Base-by-base conservation (phyloP, 164 flowering plant species). In the Nymphaea colorata region DNA sequence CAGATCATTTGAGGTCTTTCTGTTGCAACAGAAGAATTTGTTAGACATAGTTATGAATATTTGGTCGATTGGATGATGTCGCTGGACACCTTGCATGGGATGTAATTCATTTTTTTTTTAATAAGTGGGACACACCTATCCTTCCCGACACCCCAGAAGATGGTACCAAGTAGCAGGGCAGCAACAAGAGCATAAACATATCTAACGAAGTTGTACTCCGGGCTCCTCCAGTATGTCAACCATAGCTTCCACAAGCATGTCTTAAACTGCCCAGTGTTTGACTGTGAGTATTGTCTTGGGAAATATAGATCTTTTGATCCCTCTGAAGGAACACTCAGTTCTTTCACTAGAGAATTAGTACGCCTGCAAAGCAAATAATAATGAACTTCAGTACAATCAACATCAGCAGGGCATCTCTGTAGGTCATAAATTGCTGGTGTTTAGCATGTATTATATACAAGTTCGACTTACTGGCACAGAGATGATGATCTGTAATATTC, bases 161-260 rank as follows among this genome's bases (percentile, higher is more conserved):
- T 79, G 42, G 93, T 76, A 4, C 97, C 97, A 41, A 91, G 72
- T 78, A 91, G 59, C 44, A 93, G 87, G 10, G 93, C 87, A 66
- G 85, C 71, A 36, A 74, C 79, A 57, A 94, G 71, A 57, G 91
- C 87, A 80, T 87, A 94, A 78, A 78, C 85, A 77, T 61, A 83
- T 72, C 96, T 72, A n/a, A 84, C 90, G 55, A 89, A 90, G 78
- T 89, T 94, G 63, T 91, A 94, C 18, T 89, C 95, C 25, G 97
- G 97, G 70, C 93, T 45, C 82, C 99, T 83, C 99, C 99, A 94
- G 51, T 94, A 92, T 69, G 96, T 90, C 86, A 79, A 79, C 94
- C 96, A 87, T 60, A 86, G 93, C 70, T 94, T 94, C 99, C 99
- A 94, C 4, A 92, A 73, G 78, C 99, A 94, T 36, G 93, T 81